These are phyloP conservation scores for Ganoderma lingzhi DNA, from an alignment of 1,284 basidiomycete species.

Conservation along the genomic window DNA sequence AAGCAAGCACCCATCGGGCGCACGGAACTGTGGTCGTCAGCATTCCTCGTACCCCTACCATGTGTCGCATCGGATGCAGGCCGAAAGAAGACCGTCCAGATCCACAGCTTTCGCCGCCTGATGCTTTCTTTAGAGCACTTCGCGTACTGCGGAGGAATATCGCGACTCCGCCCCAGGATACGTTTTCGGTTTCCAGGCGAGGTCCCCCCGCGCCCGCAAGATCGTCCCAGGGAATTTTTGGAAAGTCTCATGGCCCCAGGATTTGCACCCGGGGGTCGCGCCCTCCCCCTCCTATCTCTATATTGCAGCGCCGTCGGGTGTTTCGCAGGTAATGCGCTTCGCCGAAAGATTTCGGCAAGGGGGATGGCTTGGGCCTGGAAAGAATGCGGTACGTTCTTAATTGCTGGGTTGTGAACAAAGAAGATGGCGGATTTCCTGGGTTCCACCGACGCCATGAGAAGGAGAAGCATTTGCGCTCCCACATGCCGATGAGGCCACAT, in stretches of 20 bases:
- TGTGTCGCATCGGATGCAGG: no score
- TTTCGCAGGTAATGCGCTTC: background rate
- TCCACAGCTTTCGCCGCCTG: background rate
- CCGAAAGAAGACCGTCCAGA: background rate
- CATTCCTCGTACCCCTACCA: background rate
- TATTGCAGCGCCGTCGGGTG: background rate
- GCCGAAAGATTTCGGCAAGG: background rate
- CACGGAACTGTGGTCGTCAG: background rate
- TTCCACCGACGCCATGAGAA: constrained; percentile 9
- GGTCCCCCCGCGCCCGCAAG: constrained; percentile 7
- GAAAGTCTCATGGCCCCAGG: background rate
- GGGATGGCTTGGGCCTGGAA: background rate
- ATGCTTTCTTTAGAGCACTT: constrained; percentile 10
- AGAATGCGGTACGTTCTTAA: background rate
- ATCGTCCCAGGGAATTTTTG: background rate
- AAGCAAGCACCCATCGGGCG: background rate
- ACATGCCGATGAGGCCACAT: constrained; percentile 18
- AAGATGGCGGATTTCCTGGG: constrained; percentile 13
- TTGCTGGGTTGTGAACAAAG: constrained; percentile 10
- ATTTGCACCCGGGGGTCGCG: background rate
- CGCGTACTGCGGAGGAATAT: constrained; percentile 21
- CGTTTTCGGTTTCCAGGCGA: background rate
- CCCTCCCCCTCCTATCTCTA: constrained; percentile 4
- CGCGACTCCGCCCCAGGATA: background rate
- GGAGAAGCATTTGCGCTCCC: constrained; percentile 3